phyloP scores from a whole-genome alignment of 108 stramenopile genomes.

The Discostella stelligeroides region DNA sequence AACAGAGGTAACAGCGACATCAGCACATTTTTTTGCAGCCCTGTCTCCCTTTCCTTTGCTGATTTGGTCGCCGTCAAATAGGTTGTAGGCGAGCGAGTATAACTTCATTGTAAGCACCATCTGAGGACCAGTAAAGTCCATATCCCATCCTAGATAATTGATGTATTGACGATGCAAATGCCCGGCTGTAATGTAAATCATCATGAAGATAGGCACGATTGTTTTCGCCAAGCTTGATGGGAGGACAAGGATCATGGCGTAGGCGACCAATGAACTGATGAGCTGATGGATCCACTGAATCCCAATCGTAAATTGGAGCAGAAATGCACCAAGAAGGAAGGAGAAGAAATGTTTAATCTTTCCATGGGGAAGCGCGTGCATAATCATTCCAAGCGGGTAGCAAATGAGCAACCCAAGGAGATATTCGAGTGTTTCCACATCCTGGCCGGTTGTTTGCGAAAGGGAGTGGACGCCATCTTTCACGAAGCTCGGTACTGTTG shows the following conservation, averaged over 20 bases:
- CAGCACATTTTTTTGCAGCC: slow-evolving; percentile 81
- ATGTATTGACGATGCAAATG: slow-evolving; percentile 95
- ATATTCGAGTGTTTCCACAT: slow-evolving; percentile 87
- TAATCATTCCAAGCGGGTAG: slow-evolving; percentile 90
- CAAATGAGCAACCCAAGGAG: slow-evolving; percentile 84
- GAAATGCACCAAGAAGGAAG: slow-evolving; percentile 87
- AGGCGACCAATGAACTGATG: slow-evolving; percentile 86
- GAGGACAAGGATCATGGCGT: slow-evolving; percentile 80
- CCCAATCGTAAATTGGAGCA: slow-evolving; percentile 90
- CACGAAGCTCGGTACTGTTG: slow-evolving; percentile 76
- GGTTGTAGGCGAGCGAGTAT: slow-evolving; percentile 95
- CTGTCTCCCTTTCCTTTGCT: slow-evolving; percentile 63
- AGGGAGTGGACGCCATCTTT: slow-evolving; percentile 59
- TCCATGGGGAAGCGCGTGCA: slow-evolving; percentile 81
- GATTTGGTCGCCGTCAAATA: slow-evolving; percentile 89
- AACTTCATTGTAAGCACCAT: slow-evolving; percentile 97
- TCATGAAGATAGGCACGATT: slow-evolving; percentile 85
- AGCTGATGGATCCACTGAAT: slow-evolving; percentile 97
- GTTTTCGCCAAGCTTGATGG: slow-evolving; percentile 72
- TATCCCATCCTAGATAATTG: slow-evolving; percentile 95
- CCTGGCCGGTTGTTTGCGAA: slow-evolving; percentile 79
- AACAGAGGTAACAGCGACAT: slow-evolving; percentile 76
- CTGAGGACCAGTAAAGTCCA: slow-evolving; percentile 96
- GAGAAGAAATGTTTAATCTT: slow-evolving; percentile 85
- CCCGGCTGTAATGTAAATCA: slow-evolving; percentile 88